phyloP scores from a whole-genome alignment of 2,329 filamentous ascomycete species.

The Myriosclerotinia curreyana region DNA sequence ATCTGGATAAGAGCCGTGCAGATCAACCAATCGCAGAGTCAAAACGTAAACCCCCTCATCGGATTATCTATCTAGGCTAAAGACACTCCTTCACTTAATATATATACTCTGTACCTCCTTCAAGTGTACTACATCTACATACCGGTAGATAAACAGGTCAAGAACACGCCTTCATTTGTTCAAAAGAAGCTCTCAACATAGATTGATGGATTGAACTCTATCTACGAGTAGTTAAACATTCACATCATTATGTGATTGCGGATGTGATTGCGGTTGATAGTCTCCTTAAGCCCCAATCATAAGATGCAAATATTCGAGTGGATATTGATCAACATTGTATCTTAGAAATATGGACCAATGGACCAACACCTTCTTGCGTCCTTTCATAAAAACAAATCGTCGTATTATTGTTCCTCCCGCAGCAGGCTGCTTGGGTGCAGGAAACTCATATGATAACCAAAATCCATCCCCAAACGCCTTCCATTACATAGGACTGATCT shows the following conservation, averaged over 20 bases:
- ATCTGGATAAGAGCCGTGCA: neutral
- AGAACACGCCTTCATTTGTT: neutral
- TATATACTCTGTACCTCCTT: neutral
- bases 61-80: neutral
- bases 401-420: neutral
- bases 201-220: neutral
- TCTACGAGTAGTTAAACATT: neutral
- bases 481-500: neutral
- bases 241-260: neutral
- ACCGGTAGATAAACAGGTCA: neutral
- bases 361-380: neutral
- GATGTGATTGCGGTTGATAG: neutral
- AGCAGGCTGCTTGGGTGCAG: neutral
- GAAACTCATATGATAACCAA: constrained; percentile 6
- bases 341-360: neutral
- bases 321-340: neutral
- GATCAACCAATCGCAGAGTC: too few relatives aligned
- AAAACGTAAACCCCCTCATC: neutral
- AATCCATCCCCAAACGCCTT: neutral
- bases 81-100: neutral
- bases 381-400: neutral
- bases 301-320: neutral
- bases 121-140: neutral
- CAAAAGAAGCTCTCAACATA: neutral
- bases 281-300: neutral